Evolutionary conservation across 139 green algal species (phyloP), one percentile per base, ranked within the genome.

Genomic region (Nannochloris sp.): DNA sequence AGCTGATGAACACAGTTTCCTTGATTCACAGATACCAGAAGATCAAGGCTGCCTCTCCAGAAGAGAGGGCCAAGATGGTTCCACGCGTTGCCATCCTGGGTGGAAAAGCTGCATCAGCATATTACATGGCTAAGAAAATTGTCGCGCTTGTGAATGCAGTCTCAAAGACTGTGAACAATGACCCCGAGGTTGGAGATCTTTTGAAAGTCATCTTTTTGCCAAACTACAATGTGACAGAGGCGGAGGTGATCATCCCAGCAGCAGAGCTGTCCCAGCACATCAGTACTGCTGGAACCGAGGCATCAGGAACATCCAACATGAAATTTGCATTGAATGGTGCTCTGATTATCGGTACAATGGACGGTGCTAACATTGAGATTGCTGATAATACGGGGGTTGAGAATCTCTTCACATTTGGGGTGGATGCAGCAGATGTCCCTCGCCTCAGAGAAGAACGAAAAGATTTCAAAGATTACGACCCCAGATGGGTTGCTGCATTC

Each of bases 361-460:
- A 99, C 70, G 93, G 93, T 48, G 93, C 93, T 48, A 99, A 98
- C 78, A 85, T 99, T 25, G 93, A 99, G 85, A 99, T 99, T 53
- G 91, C 86, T 1, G 85, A 98, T 77, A 84, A 82, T 63, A 79
- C 82, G 28, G 84, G 84, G 28, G 62, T 84, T 63, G 87, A 95
- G 50, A 91, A 95, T 79, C 76, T 94, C 65, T 94, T 95, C 75
- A 73, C 91, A 9, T 95, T 95, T 62, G 87, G 87, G 51, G 72
- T 79, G n/a, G 62, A 68, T 26, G 79, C 77, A 6, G 62, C 85
- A 30, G 85, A 92, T 45, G 70, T 91, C n/a, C 51, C 55, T 30
- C 51, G 64, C 17, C 72, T 80, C 53, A 82, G 92, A 59, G 80
- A 88, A 71, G 84, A 95, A 58, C 82, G 93, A 69, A 86, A 87